These are phyloP conservation scores for Verticillium longisporum DNA, from an alignment of 2,329 filamentous ascomycete species.

Conservation along the genomic window DNA sequence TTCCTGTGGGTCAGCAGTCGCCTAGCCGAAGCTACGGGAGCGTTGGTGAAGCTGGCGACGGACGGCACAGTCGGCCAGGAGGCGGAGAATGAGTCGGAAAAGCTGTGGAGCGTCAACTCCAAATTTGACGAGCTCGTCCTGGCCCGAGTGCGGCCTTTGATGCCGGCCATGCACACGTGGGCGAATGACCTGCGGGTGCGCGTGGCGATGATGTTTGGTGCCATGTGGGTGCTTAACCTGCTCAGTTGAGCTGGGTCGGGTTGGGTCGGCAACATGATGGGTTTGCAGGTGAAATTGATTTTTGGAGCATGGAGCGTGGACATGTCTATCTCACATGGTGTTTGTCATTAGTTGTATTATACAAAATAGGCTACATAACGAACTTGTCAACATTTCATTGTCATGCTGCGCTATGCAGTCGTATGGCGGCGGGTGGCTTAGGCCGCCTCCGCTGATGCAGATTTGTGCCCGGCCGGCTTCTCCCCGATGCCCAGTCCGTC, in stretches of 20 bases:
- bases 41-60: slow-evolving; percentile 16
- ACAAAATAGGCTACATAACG: background rate
- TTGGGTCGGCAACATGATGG: background rate
- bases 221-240: background rate
- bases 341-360: background rate
- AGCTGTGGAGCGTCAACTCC: background rate
- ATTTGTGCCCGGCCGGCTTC: slow-evolving; percentile 1
- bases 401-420: background rate
- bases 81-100: background rate
- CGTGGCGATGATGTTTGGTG: background rate
- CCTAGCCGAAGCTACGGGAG: slow-evolving; percentile 16
- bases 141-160: background rate
- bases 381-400: background rate
- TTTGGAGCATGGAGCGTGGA: background rate
- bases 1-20: slow-evolving; percentile 20
- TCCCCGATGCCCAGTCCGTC: slow-evolving; percentile 3
- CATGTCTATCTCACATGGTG: background rate
- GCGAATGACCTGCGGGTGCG: background rate
- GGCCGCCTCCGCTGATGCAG: background rate
- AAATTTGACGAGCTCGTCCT: background rate
- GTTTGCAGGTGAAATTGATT: background rate
- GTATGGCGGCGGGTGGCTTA: background rate
- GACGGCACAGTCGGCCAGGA: background rate
- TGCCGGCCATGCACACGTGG: background rate
- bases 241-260: background rate